Base-by-base conservation (phyloP, 441 rosid genomes). In the Pelargonium citronellum region DNA sequence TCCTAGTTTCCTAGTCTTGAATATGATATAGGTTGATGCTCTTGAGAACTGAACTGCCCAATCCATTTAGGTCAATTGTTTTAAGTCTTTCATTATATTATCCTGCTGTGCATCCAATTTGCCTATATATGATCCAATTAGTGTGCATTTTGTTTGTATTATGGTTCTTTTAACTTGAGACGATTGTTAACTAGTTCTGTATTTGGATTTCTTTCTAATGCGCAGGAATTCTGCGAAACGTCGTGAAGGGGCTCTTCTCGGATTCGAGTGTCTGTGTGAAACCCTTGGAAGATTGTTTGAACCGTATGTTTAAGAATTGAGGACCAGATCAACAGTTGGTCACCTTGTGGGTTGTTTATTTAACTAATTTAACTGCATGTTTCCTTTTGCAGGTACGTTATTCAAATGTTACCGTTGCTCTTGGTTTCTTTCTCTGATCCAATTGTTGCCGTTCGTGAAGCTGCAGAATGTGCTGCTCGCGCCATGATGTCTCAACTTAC, bases 401-500 rank as follows among this genome's bases (percentile, higher is more conserved):
- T 96, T 80, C 92, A 85, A 80, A 86, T 96, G 97, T 79, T 96
- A 74, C 99, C 98, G 13, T 77, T 93, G 51, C 97, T 93, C 44
- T 76, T 96, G 86, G 97, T 90, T 74, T 90, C 96, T 69, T 96
- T 96, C 84, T 96, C 99, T 78, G 99, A 96, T 83, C 99, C 87
- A 91, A 97, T 93, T 67, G 87, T 90, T 65, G 98, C 98, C 9
- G 97, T 96, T 80, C 99, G 99, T 67, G 99, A 93, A 80, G 98
- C 96, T 79, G 97, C 97, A 72, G 98, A 96, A 74, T 90, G 97
- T 78, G 96, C 98, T 79, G 95, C 98, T 73, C 99, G 97, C 44
- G 96, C 98, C 64, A 93, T 96, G 97, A 96, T 93, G 99, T 87
- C 98, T 86, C 96, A 93, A 70, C 91, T 96, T 60, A 91, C 86